Evolutionary conservation across 768 basidiomycete genomes (phyloP).

Genomic region (Hygrocybe coccinea): DNA sequence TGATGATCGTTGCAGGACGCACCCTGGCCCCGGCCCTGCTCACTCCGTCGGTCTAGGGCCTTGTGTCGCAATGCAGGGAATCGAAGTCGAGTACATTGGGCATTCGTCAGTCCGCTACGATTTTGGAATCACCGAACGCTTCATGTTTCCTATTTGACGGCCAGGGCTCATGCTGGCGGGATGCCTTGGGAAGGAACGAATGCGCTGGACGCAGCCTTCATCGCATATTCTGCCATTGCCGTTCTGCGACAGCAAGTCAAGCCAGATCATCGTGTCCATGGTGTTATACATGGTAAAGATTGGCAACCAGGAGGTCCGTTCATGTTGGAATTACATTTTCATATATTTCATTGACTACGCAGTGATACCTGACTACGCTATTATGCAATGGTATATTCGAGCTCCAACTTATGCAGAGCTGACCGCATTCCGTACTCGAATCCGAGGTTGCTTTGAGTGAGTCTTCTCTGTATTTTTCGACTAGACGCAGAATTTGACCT

Average conservation of each 20-base stretch:
- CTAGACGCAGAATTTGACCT: not conserved
- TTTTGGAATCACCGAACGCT: not conserved
- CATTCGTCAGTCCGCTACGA: slow-evolving; percentile 50
- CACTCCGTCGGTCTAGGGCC: slow-evolving; percentile 60
- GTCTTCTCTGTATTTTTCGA: slow-evolving; percentile 15
- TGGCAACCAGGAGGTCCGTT: slow-evolving; percentile 68
- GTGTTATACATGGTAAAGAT: slow-evolving; percentile 38
- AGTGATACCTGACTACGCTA: slow-evolving; percentile 84
- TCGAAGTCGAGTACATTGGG: slow-evolving; percentile 63
- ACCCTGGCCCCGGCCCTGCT: slow-evolving; percentile 75
- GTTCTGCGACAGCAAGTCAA: slow-evolving; percentile 77
- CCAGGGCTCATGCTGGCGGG: slow-evolving; percentile 69
- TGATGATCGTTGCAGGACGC: slow-evolving; percentile 49
- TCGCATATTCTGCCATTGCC: slow-evolving; percentile 75
- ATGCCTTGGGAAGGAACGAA: slow-evolving; percentile 85
- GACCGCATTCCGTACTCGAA: slow-evolving; percentile 50
- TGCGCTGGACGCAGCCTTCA: slow-evolving; percentile 80
- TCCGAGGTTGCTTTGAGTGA: slow-evolving; percentile 69
- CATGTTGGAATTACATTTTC: not conserved
- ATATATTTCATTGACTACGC: too few relatives aligned
- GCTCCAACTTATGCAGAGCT: slow-evolving; percentile 63
- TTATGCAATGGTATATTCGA: slow-evolving; percentile 72
- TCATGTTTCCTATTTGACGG: not conserved
- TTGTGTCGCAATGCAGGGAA: slow-evolving; percentile 56
- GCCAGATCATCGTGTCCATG: slow-evolving; percentile 75